Base-by-base conservation (phyloP, 345 rosid species). In the Erodium maritimum region DNA sequence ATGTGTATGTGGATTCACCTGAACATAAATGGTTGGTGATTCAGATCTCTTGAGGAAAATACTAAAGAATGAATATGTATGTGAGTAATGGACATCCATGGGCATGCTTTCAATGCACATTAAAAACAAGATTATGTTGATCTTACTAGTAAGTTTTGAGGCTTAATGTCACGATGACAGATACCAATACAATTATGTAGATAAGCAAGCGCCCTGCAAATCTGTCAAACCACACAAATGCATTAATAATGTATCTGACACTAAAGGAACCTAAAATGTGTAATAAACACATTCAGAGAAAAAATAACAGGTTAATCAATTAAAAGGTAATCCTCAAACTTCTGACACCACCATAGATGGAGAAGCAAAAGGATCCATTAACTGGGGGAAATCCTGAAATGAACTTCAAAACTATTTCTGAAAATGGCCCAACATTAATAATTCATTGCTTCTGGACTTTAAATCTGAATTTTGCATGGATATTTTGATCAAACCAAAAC, bases 141-240 rank as follows among this genome's bases (percentile, higher is more conserved):
- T 50, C 82, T 77, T 70, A 91, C 96, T 37, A 91, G 81, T 64
- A 88, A 76, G 71, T 91, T 91, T 59, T 91, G 98, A 50, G 96
- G 98, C 77, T 91, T 91, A 76, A 91, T 91, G 73, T 91, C 98
- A 68, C 96, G 91, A 57, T 91, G 98, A 74, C 98, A 91, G 58
- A 91, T 86, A 53, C 96, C 96, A 67, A 88, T 84, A 57, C 74
- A 81, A 52, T 80, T 79, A 73, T 91, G 98, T 29, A 91, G 69
- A 71, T 88, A 91, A 21, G 91, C 90, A 70, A 91, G 93, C 22
- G 98, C 98, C 68, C 98, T 83, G 70, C 93, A 91, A 69, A 91
- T 91, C 98, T 91, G 87, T 64, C 73, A 54, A 56, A 6, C 10
- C 46, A 37, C 4, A 37, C 46, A 37, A 5, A 37, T 3, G 10